Conservation (phyloP, 106 monocot genomes). For the Allium cepa region DNA sequence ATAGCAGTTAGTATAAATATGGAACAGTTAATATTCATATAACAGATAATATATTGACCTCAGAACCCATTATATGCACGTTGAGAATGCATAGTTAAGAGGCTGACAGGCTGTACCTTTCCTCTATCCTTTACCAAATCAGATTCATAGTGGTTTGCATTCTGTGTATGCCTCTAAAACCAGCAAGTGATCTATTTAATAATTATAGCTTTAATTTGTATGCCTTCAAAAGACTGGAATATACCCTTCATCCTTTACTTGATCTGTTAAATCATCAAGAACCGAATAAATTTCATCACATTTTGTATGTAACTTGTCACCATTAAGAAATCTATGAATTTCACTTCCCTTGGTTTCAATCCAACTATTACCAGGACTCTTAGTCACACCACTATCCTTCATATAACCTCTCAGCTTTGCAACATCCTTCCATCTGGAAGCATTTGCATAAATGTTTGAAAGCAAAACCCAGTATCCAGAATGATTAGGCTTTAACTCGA, state of each 20-base stretch:
- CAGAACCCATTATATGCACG: too few relatives aligned
- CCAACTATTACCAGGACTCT: slow-evolving; percentile 59
- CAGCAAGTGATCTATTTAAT: too few relatives aligned
- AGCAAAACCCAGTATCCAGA: slow-evolving; percentile 69
- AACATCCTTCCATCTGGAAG: slow-evolving; percentile 43
- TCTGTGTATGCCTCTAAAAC: too few relatives aligned
- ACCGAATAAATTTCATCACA: slow-evolving; percentile 26
- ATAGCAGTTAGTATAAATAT: too few relatives aligned
- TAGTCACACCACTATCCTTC: slow-evolving; percentile 49
- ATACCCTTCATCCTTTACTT: slow-evolving; percentile 39
- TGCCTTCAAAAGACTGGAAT: background rate
- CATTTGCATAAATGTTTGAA: slow-evolving; percentile 71
- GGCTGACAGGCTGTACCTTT: too few relatives aligned
- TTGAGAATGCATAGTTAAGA: too few relatives aligned
- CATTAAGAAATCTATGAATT: slow-evolving; percentile 29
- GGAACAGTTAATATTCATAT: too few relatives aligned
- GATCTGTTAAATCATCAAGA: slow-evolving; percentile 40
- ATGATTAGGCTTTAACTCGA: slow-evolving; percentile 51
- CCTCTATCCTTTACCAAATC: too few relatives aligned
- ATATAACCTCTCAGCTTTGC: slow-evolving; percentile 28
- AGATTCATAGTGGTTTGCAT: too few relatives aligned
- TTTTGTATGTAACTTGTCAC: slow-evolving; percentile 28
- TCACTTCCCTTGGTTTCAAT: slow-evolving; percentile 40
- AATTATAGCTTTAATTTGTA: too few relatives aligned
- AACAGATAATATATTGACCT: too few relatives aligned